phyloP scores from a whole-genome alignment of 176 grass and related monocot genomes.

The Zoysia japonica region DNA sequence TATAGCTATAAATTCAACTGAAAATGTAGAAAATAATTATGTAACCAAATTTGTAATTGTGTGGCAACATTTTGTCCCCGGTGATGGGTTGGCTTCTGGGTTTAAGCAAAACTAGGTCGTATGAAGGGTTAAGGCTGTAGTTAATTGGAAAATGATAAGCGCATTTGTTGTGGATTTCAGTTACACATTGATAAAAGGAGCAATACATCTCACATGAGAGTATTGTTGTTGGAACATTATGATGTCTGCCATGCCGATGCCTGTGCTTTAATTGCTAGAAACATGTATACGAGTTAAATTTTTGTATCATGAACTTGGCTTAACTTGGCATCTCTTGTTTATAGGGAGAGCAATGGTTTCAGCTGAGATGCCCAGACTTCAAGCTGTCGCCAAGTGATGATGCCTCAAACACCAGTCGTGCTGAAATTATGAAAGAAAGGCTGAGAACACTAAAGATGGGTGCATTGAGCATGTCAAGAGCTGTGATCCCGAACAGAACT shows the following conservation, averaged over 20 bases:
- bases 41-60: neutral
- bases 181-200: neutral
- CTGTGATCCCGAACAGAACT: conserved; percentile 44
- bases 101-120: neutral
- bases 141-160: neutral
- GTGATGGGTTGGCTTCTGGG: neutral
- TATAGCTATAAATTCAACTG: conserved; percentile 12
- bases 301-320: conserved; percentile 14
- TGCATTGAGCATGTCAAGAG: conserved; percentile 58
- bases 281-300: neutral
- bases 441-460: conserved; percentile 60
- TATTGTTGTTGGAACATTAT: conserved; percentile 12
- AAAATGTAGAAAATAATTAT: conserved; percentile 3
- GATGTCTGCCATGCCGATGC: neutral
- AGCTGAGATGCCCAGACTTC: conserved; percentile 37
- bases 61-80: conserved; percentile 11
- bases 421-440: conserved; percentile 60
- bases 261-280: conserved; percentile 9
- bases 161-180: neutral
- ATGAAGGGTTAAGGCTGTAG: neutral
- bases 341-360: conserved; percentile 74
- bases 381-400: conserved; percentile 16
- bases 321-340: conserved; percentile 20
- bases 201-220: neutral
- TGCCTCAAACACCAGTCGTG: neutral